Percentiles rank a stretch among this genome's conserved stretches.
These are phyloP conservation scores for Tephrocybe rancida DNA, from an alignment of 768 basidiomycete genomes.

Conservation along the genomic window DNA sequence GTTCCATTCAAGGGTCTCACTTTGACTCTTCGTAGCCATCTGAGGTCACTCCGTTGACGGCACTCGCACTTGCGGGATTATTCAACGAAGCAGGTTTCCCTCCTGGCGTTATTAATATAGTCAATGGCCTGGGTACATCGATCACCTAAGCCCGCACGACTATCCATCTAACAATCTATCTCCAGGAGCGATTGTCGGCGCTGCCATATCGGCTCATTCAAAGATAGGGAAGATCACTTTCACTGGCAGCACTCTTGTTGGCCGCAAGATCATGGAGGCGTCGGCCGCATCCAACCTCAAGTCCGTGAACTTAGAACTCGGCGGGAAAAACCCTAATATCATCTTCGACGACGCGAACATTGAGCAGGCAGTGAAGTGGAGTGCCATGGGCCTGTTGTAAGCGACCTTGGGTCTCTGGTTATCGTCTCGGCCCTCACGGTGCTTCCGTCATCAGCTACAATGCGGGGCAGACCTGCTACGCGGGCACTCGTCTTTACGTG, in stretches of 20 bases:
- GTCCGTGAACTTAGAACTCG: slow-evolving; percentile 70
- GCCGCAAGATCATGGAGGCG: slow-evolving; percentile 64
- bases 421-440: too few species aligned
- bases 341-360: slow-evolving; percentile 66
- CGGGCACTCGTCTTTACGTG: slow-evolving; percentile 60
- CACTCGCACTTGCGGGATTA: slow-evolving; percentile 45
- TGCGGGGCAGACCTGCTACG: slow-evolving; percentile 47
- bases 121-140: slow-evolving; percentile 56
- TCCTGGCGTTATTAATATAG: slow-evolving; percentile 62
- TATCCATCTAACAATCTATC: background rate
- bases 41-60: slow-evolving; percentile 64
- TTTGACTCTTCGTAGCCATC: slow-evolving; percentile 48
- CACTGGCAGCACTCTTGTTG: slow-evolving; percentile 70
- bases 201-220: slow-evolving; percentile 57
- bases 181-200: slow-evolving; percentile 39
- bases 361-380: slow-evolving; percentile 60
- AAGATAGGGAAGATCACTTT: slow-evolving; percentile 68
- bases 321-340: slow-evolving; percentile 66
- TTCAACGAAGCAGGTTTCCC: slow-evolving; percentile 63
- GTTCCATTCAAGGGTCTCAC: background rate
- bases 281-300: slow-evolving; percentile 66
- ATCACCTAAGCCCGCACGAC: background rate
- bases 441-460: slow-evolving; percentile 22
- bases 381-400: slow-evolving; percentile 60
- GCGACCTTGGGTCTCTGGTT: slow-evolving; percentile 17